Percentiles rank a stretch among this genome's conserved stretches.
phyloP scores from a whole-genome alignment of 306 rosid genomes.

The Glycine soja region DNA sequence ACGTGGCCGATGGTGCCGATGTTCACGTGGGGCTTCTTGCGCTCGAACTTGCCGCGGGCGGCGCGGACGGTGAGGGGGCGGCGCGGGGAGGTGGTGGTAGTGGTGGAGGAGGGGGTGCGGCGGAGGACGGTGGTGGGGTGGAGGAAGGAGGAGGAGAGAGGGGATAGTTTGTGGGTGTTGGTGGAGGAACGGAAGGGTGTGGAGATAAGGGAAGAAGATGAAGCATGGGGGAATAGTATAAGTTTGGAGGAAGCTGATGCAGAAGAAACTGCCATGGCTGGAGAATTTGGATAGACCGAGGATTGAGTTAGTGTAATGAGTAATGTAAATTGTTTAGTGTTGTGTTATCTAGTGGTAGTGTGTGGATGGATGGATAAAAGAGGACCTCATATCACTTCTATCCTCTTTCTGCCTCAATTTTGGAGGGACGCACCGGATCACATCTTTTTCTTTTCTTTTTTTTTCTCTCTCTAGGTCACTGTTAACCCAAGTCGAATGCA shows the following conservation, averaged over 20 bases:
- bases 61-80: slow-evolving; percentile 68
- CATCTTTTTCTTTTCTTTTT: no score
- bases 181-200: slow-evolving; percentile 52
- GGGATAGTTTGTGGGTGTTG: slow-evolving; percentile 41
- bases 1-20: slow-evolving; percentile 95
- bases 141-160: slow-evolving; percentile 70
- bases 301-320: background rate
- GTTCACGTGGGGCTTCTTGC: slow-evolving; percentile 87
- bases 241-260: slow-evolving; percentile 63
- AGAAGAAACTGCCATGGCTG: slow-evolving; percentile 62
- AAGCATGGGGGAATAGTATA: slow-evolving; percentile 32
- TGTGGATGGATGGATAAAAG: background rate
- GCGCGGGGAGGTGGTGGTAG: slow-evolving; percentile 35
- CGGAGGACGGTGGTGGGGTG: slow-evolving; percentile 72
- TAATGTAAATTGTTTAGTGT: background rate
- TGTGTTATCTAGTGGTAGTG: slow-evolving; percentile 5
- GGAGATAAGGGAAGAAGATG: slow-evolving; percentile 41
- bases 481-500: background rate
- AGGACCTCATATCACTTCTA: slow-evolving; percentile 7
- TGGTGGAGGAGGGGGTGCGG: slow-evolving; percentile 42
- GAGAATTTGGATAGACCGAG: background rate
- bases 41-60: slow-evolving; percentile 85
- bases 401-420: slow-evolving; percentile 4
- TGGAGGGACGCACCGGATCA: background rate
- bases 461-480: no score